Evolutionary conservation across 1,284 basidiomycete species (phyloP), one percentile per base, ranked within the genome.

Genomic region (Ceratobasidium papillatum): DNA sequence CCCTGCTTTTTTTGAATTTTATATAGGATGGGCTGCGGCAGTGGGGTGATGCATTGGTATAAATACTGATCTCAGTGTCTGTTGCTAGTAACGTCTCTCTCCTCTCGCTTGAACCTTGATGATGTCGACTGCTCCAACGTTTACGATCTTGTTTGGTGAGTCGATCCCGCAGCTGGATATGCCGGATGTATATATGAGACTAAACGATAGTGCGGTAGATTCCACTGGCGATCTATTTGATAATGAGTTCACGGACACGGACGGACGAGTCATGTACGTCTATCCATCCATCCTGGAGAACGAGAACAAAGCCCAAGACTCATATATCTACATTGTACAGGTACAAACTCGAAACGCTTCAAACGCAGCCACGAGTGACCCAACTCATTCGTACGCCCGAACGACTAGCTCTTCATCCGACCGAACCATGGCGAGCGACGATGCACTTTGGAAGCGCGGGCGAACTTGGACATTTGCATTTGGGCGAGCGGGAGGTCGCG

Each of bases 121-220:
- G 65, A 69, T 69, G 65, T 69, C 65, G 17, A 69, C 65, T 17
- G 65, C 65, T 14, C 65, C 65, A 27, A 69, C 65, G 12, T 69
- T 69, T 45, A 69, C 52, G 17, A n/a, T 69, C 32, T n/a, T 69
- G 51, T 69, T 69, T 27, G 65, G 65, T 56, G 41, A 56, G 65
- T 54, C 11, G 25, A 43, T 17, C 11, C 41, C 27, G 30, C 14
- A n/a, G 32, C 25, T 51, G 17, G 22, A n/a, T n/a, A n/a, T n/a
- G n/a, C n/a, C n/a, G n/a, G n/a, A n/a, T n/a, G n/a, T n/a, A n/a
- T n/a, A n/a, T n/a, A n/a, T 47, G 45, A 19, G 19, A 41, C 38
- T 41, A 41, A n/a, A 9, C 19, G 19, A 47, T 3, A 47, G 8
- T n/a, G 3, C 45, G 45, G 45, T 34, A 69, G 65, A 69, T 69